phyloP scores from a whole-genome alignment of 176 grass and related monocot genomes.

The maize (Zea mays) region DNA sequence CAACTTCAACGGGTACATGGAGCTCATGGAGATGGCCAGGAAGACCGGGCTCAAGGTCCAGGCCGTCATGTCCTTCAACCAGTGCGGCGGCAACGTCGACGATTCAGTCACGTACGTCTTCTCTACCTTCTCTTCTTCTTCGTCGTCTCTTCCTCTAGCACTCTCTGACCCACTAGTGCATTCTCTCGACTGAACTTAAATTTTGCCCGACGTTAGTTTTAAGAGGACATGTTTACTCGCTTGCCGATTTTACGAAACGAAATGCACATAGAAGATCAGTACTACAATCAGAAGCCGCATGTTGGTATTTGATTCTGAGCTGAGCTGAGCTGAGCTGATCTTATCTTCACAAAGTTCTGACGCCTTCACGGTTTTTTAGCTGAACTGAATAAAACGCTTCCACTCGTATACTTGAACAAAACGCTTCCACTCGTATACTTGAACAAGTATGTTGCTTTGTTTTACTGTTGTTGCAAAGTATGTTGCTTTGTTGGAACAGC shows the following conservation, averaged over 20 bases:
- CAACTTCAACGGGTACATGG: slow-evolving; percentile 73
- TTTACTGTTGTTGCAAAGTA: too few species aligned
- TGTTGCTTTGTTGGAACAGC: too few species aligned
- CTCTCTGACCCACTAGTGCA: background rate
- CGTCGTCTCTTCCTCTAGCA: background rate
- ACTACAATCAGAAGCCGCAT: background rate
- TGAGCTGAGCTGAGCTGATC: too few species aligned
- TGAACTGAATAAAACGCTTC: background rate
- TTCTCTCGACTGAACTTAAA: background rate
- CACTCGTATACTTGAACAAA: too few species aligned
- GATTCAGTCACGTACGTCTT: slow-evolving; percentile 64
- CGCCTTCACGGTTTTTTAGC: background rate
- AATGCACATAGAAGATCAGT: background rate
- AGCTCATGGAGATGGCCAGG: slow-evolving; percentile 77
- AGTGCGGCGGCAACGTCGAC: slow-evolving; percentile 92
- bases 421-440: too few species aligned
- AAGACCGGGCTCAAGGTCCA: slow-evolving; percentile 72
- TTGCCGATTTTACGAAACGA: too few species aligned
- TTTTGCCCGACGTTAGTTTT: background rate
- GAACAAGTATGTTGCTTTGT: too few species aligned
- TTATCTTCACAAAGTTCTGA: too few species aligned
- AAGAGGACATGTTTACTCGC: background rate
- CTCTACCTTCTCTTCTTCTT: too few species aligned
- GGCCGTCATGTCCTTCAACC: slow-evolving; percentile 97
- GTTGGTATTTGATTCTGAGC: background rate